Evolutionary conservation across 2,329 filamentous ascomycete genomes (phyloP), one percentile per base, ranked within the genome.

Genomic region (Neurospora sp.): DNA sequence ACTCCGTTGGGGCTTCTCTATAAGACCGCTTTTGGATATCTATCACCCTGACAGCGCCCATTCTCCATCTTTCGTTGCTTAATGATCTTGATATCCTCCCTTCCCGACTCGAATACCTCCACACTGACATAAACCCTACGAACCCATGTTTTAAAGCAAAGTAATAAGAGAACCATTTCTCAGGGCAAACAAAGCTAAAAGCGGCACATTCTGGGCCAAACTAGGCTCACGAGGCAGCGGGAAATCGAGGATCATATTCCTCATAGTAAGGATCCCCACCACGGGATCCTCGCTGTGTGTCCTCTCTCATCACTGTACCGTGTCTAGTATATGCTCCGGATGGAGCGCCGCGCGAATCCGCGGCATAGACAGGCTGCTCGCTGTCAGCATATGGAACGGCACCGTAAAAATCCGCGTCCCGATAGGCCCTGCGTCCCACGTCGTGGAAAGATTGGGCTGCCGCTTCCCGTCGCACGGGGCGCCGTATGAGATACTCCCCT

Each of bases 401-500:
- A 28, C 39, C 15, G 66, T 73, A 67, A 6, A 68, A n/a, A 46
- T 33, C 70, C 3, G 67, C 12, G 19, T 74, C 72, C 28, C 72
- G 70, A 39, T 52, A 67, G 5, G 28, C 33, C 39, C 68, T 68
- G 38, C 69, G 69, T 8, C 71, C 72, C 28, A 73, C 68, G 8
- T 70, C 73, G 12, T 75, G 73, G 12, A 69, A n/a, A 67, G 66
- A 72, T 66, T 67, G 74, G 43, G 69, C 19, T 33, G 73, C 73
- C 15, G 71, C 72, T 66, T 73, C 72, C 23, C 69, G 72, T 3
- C 70, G 75, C 6, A 75, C 72, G 4, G 83, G 82, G 37, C 82
- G 80, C 46, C 81, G 79, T 68, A 85, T 79, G 71, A 82, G 81
- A 71, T 85, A 86, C 67, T 83, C 79, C 11, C 83, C 83, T 23